A percentile compares a stretch with the other conserved stretches of the same genome.
Evolutionary conservation across 176 grass and related monocot genomes (phyloP).

Genomic region (Rhynchospora breviuscula): DNA sequence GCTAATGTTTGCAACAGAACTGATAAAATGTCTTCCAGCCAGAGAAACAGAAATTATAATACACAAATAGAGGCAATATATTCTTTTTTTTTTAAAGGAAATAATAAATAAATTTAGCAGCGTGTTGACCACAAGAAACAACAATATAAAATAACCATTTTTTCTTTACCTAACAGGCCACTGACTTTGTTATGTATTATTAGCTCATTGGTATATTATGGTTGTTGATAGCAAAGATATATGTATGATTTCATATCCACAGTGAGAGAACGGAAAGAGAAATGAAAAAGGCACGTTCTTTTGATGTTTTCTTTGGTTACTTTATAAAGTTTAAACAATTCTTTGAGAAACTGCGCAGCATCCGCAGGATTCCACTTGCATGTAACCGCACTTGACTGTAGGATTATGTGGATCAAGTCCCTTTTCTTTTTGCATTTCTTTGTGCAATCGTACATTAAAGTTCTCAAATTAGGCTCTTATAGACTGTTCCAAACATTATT

Average conservation of each 20-base stretch:
- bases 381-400: not conserved
- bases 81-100: not conserved
- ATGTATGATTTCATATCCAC: too few relatives aligned
- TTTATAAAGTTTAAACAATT: not conserved
- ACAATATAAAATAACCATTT: not conserved
- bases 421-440: not conserved
- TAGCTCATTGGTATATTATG: not conserved
- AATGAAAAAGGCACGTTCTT: not conserved
- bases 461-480: not conserved
- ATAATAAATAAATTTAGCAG: not conserved
- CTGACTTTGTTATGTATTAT: not conserved
- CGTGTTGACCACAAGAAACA: not conserved
- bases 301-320: not conserved
- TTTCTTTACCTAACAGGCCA: not conserved
- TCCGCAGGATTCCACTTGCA: not conserved
- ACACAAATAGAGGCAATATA: not conserved
- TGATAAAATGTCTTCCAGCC: too few relatives aligned
- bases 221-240: not conserved
- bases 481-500: not conserved
- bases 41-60: too few relatives aligned
- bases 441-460: not conserved
- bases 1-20: too few relatives aligned
- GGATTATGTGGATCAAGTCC: not conserved
- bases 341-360: not conserved
- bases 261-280: too few relatives aligned